Evolutionary conservation across 2,329 filamentous ascomycete genomes (phyloP).

Genomic region (Daldinia eschscholtzii): DNA sequence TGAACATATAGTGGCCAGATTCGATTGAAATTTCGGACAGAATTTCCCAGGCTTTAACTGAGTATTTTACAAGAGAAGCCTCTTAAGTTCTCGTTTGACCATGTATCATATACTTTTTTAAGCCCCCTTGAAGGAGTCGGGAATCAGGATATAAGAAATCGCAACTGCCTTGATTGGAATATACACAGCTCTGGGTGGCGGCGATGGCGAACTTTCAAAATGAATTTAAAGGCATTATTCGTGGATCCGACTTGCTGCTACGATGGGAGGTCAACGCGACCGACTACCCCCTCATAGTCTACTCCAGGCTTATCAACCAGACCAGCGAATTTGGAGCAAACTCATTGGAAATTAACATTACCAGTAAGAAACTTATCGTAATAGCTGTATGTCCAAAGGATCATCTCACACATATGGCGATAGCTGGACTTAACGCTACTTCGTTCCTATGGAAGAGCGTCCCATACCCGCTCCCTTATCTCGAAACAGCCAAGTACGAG

Average conservation of each 20-base stretch:
- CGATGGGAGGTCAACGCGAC: slow-evolving; percentile 41
- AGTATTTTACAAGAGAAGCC: neutral
- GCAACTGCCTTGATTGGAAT: neutral
- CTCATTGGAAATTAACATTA: slow-evolving; percentile 43
- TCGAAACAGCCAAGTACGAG: slow-evolving; percentile 46
- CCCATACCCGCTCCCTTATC: slow-evolving; percentile 46
- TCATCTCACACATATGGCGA: slow-evolving; percentile 15
- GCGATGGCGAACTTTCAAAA: slow-evolving; percentile 32
- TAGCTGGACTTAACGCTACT: slow-evolving; percentile 42
- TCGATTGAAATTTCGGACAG: neutral
- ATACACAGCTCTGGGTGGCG: slow-evolving; percentile 15
- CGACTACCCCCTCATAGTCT: slow-evolving; percentile 43
- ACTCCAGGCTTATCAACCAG: slow-evolving; percentile 43
- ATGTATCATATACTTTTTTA: neutral
- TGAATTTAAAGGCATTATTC: slow-evolving; percentile 38
- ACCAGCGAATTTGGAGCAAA: slow-evolving; percentile 44
- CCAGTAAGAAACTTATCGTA: slow-evolving; percentile 34
- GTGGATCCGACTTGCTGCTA: slow-evolving; percentile 43
- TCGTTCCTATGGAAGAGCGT: slow-evolving; percentile 45
- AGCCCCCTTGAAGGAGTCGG: neutral
- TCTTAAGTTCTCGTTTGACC: neutral
- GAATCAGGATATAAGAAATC: slow-evolving; percentile 14
- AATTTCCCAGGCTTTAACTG: neutral
- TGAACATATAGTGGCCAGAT: neutral
- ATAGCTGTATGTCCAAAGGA: neutral